Evolutionary conservation across 306 rosid genomes (phyloP).

Genomic region (Rosa multiflora): DNA sequence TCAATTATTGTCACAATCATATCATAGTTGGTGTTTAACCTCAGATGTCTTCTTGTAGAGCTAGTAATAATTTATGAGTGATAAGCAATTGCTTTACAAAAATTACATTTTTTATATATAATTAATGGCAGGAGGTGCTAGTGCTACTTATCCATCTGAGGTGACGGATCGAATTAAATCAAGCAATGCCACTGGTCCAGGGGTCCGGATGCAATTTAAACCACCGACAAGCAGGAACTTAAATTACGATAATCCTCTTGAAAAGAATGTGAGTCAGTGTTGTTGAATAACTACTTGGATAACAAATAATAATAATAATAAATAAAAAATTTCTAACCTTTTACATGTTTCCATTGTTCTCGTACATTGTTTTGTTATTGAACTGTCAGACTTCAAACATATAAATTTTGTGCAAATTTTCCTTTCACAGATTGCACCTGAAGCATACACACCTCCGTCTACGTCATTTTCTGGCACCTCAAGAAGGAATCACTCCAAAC

Average conservation of each 20-base stretch:
- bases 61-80: background rate
- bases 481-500: slow-evolving; percentile 57
- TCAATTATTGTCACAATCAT: background rate
- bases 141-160: slow-evolving; percentile 45
- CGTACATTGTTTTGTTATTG: background rate
- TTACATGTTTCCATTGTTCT: background rate
- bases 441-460: slow-evolving; percentile 49
- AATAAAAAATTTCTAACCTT: background rate
- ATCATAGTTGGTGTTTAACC: background rate
- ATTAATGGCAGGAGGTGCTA: slow-evolving; percentile 35
- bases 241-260: slow-evolving; percentile 57
- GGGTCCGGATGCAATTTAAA: slow-evolving; percentile 73
- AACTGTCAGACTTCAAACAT: slow-evolving; percentile 9
- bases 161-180: slow-evolving; percentile 56
- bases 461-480: slow-evolving; percentile 59
- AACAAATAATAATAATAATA: background rate
- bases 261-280: slow-evolving; percentile 56
- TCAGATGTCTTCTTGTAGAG: background rate
- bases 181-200: slow-evolving; percentile 53
- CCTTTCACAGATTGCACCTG: slow-evolving; percentile 55
- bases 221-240: slow-evolving; percentile 55
- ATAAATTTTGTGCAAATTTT: slow-evolving; percentile 21
- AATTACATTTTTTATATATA: slow-evolving; percentile 11
- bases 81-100: slow-evolving; percentile 3
- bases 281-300: background rate